These are phyloP conservation scores for Claviceps sp. DNA, from an alignment of 2,329 filamentous ascomycete genomes.

Conservation along the genomic window DNA sequence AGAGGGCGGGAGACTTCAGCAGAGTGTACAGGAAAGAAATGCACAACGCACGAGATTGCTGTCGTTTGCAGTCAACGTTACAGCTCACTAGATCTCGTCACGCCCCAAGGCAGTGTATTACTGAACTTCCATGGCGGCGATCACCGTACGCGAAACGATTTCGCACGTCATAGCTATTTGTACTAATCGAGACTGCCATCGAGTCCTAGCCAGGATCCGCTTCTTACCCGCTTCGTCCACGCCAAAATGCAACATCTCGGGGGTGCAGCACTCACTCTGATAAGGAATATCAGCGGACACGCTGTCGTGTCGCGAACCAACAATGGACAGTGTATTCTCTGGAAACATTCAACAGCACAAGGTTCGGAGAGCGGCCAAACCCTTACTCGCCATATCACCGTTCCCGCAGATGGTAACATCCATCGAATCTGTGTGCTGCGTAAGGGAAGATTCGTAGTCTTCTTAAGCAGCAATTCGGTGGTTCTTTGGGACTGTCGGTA, in stretches of 20 bases:
- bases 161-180: background rate
- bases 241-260: background rate
- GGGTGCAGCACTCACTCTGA: background rate
- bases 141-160: background rate
- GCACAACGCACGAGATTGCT: background rate
- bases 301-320: constrained; percentile 71
- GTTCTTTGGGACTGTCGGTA: constrained; percentile 68
- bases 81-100: background rate
- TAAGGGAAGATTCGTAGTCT: constrained; percentile 68
- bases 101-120: background rate
- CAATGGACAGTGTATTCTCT: constrained; percentile 68
- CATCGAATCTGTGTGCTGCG: constrained; percentile 67
- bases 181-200: background rate
- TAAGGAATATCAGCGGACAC: constrained; percentile 69
- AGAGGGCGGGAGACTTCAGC: background rate
- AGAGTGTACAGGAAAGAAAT: background rate
- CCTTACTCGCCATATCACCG: constrained; percentile 53
- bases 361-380: constrained; percentile 27
- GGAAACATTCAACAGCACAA: constrained; percentile 44
- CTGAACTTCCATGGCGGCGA: background rate
- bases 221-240: background rate
- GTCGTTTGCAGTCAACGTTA: background rate
- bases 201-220: background rate
- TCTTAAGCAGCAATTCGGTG: constrained; percentile 57
- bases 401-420: constrained; percentile 57